Conservation (phyloP, 2,329 filamentous ascomycete genomes). For the Aschersonia sp. region DNA sequence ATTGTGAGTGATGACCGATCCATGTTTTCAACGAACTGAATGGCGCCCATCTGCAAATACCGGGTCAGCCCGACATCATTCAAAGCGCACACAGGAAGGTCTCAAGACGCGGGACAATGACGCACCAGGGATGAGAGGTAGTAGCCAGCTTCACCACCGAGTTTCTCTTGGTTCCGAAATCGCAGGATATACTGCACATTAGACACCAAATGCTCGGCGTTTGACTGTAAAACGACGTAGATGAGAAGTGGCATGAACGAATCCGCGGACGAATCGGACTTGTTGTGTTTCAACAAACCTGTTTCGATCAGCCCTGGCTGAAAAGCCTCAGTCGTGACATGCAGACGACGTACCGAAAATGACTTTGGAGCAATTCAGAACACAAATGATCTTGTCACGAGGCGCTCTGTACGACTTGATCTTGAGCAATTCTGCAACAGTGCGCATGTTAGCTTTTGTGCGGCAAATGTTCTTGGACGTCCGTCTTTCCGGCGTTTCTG, state of each 20-base stretch:
- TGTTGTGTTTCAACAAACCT: conserved; percentile 68
- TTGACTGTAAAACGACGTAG: conserved; percentile 87
- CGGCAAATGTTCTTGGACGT: not conserved
- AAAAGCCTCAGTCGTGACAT: not conserved
- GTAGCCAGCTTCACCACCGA: conserved; percentile 94
- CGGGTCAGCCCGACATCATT: not conserved
- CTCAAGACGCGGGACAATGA: not conserved
- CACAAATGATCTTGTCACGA: conserved; percentile 94
- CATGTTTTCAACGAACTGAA: conserved; percentile 94
- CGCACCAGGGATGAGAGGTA: conserved; percentile 80
- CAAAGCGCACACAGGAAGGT: not conserved
- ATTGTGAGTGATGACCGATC: conserved; percentile 90
- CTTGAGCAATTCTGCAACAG: conserved; percentile 66
- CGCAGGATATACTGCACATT: conserved; percentile 97
- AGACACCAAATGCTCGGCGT: conserved; percentile 88
- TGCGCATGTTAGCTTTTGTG: conserved; percentile 5
- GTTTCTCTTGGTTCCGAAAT: conserved; percentile 94
- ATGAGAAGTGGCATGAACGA: conserved; percentile 92
- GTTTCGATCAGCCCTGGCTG: not conserved
- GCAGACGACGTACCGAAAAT: conserved; percentile 62
- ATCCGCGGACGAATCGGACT: conserved; percentile 89
- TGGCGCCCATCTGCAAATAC: conserved; percentile 59
- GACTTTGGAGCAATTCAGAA: conserved; percentile 97
- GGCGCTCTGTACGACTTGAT: conserved; percentile 97
- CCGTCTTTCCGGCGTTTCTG: conserved; percentile 5